Evolutionary conservation across 768 basidiomycete genomes (phyloP), one percentile per base, ranked within the genome.

Genomic region (Lentinula lateritia): DNA sequence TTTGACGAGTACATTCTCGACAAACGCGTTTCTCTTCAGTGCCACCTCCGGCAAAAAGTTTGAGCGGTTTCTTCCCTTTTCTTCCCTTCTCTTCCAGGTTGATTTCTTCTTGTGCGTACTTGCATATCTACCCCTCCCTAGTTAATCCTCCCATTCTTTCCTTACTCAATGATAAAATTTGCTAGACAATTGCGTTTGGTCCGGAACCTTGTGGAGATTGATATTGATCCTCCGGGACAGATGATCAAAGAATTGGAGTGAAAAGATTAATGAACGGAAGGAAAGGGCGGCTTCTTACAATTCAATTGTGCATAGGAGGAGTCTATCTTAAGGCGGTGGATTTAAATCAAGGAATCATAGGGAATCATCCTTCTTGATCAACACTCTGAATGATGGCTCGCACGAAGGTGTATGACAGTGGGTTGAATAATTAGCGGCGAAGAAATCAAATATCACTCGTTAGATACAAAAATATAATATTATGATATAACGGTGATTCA

Each of bases 311-410:
- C 28, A 28, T 28, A 28, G 28, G 28, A 28, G 28, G 28, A 28
- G 28, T 28, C 28, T 28, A 28, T 28, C 28, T 28, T 28, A 28
- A 18, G 18, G 46, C 46, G 23, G 46, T 48, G 46, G n/a, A 6
- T 43, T 43, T 50, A 32, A 52, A 15, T 6, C 34, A 52, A 12
- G 5, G 34, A 41, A 54, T 54, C 53, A 54, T n/a, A n/a, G n/a
- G n/a, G n/a, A n/a, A n/a, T n/a, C 53, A 54, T 46, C 56, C 41
- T 57, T 45, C 42, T 36, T 58, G 28, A 58, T 58, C 43, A 58
- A 58, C 56, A 43, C n/a, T 28, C 15, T 58, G 56, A 58, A 45
- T 58, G 56, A 58, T 58, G 42, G 35, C 58, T 48, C 50, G 58
- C 43, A 48, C 58, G 41, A 59, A 50, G 32, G 28, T 28, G 28